These are phyloP conservation scores for Solanum sejunctum DNA, from an alignment of 257 asterid species.

Conservation along the genomic window DNA sequence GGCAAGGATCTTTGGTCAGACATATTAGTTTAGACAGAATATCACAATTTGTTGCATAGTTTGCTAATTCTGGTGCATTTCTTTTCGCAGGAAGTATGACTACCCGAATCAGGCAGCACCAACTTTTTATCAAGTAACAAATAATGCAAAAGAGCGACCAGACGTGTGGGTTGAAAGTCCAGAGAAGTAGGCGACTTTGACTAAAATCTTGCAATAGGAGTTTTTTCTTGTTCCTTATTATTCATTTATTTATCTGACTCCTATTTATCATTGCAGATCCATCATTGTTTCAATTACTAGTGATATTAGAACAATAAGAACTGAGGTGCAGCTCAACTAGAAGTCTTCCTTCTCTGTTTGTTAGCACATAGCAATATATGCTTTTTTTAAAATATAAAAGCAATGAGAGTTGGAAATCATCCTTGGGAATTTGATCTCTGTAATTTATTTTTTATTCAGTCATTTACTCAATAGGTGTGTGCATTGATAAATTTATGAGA, in stretches of 20 bases:
- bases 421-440: background rate
- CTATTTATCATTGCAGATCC: constrained; percentile 41
- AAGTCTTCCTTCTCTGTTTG: background rate
- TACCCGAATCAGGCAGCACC: constrained; percentile 85
- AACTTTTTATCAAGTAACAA: constrained; percentile 84
- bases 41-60: background rate
- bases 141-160: constrained; percentile 92
- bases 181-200: constrained; percentile 53
- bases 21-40: background rate
- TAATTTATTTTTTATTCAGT: background rate
- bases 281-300: constrained; percentile 81
- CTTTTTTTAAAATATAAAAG: background rate
- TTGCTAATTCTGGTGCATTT: background rate
- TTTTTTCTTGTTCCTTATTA: background rate
- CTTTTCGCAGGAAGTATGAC: constrained; percentile 62
- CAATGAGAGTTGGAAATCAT: background rate
- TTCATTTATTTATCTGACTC: constrained; percentile 10
- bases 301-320: constrained; percentile 89
- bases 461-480: background rate
- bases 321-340: constrained; percentile 52
- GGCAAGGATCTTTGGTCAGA: background rate
- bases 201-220: background rate
- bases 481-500: background rate
- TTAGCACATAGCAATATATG: background rate
- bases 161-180: constrained; percentile 99